A percentile compares a stretch with the other conserved stretches of the same genome.
Conservation (phyloP, 2,329 filamentous ascomycete species). For the Sphaerulina vaccinii region DNA sequence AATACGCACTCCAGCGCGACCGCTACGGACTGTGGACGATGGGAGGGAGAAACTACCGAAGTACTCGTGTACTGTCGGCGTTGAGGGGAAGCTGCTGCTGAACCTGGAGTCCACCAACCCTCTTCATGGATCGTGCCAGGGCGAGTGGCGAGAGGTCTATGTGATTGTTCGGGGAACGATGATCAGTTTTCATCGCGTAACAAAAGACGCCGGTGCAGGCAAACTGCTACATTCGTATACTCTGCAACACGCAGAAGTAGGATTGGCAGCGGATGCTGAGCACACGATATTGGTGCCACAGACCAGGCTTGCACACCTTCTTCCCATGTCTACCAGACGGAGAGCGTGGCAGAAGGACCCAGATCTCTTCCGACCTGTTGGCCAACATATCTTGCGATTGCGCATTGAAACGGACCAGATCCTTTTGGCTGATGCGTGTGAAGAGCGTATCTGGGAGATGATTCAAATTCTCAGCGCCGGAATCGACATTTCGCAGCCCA, state of each 20-base stretch:
- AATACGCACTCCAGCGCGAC: constrained; percentile 16
- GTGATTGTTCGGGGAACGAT: constrained; percentile 67
- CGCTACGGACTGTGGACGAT: constrained; percentile 18
- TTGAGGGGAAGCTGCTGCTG: constrained; percentile 35
- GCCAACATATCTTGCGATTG: constrained; percentile 66
- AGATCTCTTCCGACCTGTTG: constrained; percentile 45
- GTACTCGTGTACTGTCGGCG: constrained; percentile 37
- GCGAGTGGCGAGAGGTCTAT: constrained; percentile 49
- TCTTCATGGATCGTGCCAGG: constrained; percentile 30
- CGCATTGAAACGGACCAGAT: constrained; percentile 73
- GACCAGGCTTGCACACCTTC: constrained; percentile 46
- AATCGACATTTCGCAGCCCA: constrained; percentile 67
- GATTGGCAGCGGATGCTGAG: constrained; percentile 69
- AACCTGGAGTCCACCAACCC: constrained; percentile 37
- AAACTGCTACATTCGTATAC: constrained; percentile 66
- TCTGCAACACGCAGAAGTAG: constrained; percentile 71
- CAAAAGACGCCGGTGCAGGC: constrained; percentile 56
- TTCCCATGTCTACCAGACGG: constrained; percentile 41
- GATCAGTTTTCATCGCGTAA: constrained; percentile 61
- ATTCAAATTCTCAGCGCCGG: constrained; percentile 68
- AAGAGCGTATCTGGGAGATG: constrained; percentile 67
- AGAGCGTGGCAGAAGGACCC: constrained; percentile 48
- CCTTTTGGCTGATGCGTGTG: constrained; percentile 63
- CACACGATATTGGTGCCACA: constrained; percentile 53
- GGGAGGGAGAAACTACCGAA: constrained; percentile 33